Conservation (phyloP, 768 basidiomycete species). For the Suillus clintonianus region DNA sequence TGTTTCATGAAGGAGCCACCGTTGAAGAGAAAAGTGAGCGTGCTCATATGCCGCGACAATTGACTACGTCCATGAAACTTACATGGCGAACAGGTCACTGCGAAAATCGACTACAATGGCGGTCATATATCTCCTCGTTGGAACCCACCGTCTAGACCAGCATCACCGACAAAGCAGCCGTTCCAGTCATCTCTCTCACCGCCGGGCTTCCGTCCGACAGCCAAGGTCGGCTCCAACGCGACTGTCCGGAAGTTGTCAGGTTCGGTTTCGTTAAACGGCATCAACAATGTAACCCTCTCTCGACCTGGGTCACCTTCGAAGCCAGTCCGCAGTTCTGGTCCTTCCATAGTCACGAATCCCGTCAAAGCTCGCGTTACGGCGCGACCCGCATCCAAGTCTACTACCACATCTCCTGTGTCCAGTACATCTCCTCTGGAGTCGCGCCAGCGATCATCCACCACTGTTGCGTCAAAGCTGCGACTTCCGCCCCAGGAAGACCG, state of each 20-base stretch:
- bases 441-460: slow-evolving; percentile 33
- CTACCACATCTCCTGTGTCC: slow-evolving; percentile 9
- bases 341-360: slow-evolving; percentile 27
- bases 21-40: slow-evolving; percentile 50
- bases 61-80: neutral
- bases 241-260: slow-evolving; percentile 33
- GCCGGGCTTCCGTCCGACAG: slow-evolving; percentile 47
- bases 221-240: slow-evolving; percentile 62
- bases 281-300: slow-evolving; percentile 33
- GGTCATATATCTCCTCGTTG: slow-evolving; percentile 30
- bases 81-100: slow-evolving; percentile 46
- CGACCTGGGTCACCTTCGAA: slow-evolving; percentile 40
- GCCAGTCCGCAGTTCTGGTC: slow-evolving; percentile 36
- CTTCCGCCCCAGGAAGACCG: slow-evolving; percentile 33
- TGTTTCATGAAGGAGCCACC: slow-evolving; percentile 36
- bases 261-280: slow-evolving; percentile 18
- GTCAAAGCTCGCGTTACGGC: slow-evolving; percentile 26
- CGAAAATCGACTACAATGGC: slow-evolving; percentile 47
- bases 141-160: slow-evolving; percentile 43
- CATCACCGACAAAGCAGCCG: slow-evolving; percentile 48
- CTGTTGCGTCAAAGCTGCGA: slow-evolving; percentile 22
- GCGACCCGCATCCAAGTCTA: slow-evolving; percentile 32
- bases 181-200: slow-evolving; percentile 28
- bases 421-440: slow-evolving; percentile 17
- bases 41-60: neutral